Evolutionary conservation across 2,329 filamentous ascomycete species (phyloP), one percentile per base, ranked within the genome.

Genomic region (Arthroderma sp.): DNA sequence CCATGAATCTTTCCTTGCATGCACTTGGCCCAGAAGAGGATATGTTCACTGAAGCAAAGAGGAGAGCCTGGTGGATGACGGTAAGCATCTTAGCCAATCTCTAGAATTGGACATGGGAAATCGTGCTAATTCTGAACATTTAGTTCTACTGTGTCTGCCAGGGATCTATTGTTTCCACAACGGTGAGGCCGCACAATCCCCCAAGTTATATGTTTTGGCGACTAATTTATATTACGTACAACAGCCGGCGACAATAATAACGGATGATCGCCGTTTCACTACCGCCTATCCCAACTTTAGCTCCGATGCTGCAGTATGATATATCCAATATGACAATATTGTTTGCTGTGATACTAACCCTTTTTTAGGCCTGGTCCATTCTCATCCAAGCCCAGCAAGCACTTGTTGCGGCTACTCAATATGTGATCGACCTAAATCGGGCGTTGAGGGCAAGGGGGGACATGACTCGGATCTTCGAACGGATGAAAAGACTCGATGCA

Each of bases 41-140:
- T 51, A 54, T 59, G 30, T 66, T 59, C 41, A 52, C 61, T 4
- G 66, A 69, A 50, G 65, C 64, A 36, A 60, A 56, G 43, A 56
- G 65, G 37, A 58, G 66, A 54, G 64, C 65, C 36, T 69, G 66
- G 66, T 69, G 66, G 66, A 69, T 69, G 66, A 68, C 64, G 48
- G 66, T 68, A 57, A 44, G 57, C 38, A 32, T 32, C 4, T 28
- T 10, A 22, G 29, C 27, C n/a, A 11, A 7, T 34, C 6, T 9
- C 29, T 15, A 11, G 10, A 6, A 29, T 11, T 7, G 6, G 6
- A 3, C 37, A n/a, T 4, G 37, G 2, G 30, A 11, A 7, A 28
- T 8, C 8, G 15, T 6, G 5, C 41, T 43, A 31, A 43, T 34
- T 8, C 8, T 15, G 40, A 33, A 34, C 15, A 44, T 28, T 9